Base-by-base conservation (phyloP, 371 early-diverging fungal genomes). In the Blakeslea trispora region DNA sequence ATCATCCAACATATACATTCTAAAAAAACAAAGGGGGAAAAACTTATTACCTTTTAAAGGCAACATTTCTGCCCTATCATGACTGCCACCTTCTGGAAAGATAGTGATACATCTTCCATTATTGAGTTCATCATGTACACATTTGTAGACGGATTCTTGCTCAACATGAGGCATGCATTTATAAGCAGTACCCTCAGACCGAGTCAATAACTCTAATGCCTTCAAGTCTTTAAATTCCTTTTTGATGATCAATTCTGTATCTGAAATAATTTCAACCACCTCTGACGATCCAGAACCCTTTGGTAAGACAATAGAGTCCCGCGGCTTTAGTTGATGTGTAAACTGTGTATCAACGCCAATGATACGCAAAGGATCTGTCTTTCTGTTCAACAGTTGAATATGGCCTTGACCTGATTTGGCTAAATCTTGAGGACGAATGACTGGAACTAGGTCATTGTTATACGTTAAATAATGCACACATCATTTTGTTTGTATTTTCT, bases 1-100 rank as follows among this genome's bases (percentile, higher is more conserved):
- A n/a, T n/a, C n/a, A n/a, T n/a, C n/a, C n/a, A n/a, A n/a, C n/a
- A 43, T 43, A 43, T 4, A 18, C 13, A 10, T 15, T 28, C 23
- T 17, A 2, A 31, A 50, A 9, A 37, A 40, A 50, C 17, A 31
- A 0, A 43, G 17, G 15, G n/a, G n/a, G n/a, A n/a, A n/a, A n/a
- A n/a, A n/a, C n/a, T n/a, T 22, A 13, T 48, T 79, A 85, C 85
- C 85, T 84, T 97, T 97, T 50, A 97, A 72, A 18, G 98, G 98
- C 52, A 97, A 71, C 82, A 97, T 84, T 57, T 94, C 91, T 9
- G 92, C 82, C 50, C 96, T 91, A 69, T 97, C 98, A 71, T 97
- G 98, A 59, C 89, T 89, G 8, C 97, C 97, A 43, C 98, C 97
- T 63, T 96, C 98, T 2, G 98, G 98, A 71, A 97, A 97, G 54